Base-by-base conservation (phyloP, 2,329 filamentous ascomycete species). In the Paraphoma chrysanthemicola region DNA sequence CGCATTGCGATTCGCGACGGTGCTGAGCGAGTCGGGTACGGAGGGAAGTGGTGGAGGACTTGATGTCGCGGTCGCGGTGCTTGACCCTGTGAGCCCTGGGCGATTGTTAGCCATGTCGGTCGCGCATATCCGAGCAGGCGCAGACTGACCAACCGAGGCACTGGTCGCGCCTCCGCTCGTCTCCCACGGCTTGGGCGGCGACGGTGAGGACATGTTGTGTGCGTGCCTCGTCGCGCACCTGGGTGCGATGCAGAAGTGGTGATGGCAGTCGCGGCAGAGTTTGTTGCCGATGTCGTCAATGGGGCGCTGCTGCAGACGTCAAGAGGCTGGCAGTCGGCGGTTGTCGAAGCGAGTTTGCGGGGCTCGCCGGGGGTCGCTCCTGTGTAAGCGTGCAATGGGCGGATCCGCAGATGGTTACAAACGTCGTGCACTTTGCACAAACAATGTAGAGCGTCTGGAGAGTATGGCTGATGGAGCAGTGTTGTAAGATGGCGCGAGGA, bases 161-260 rank as follows among this genome's bases (percentile, higher is more conserved):
- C 73, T 75, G 39, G 74, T 77, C 55, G 78, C 82, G 60, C 86
- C 85, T 78, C 89, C 90, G 64, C 89, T 85, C 77, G 90, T 87
- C 81, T 99, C 95, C 95, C 95, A 99, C 45, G 95, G 95, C 81
- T 99, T 99, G 53, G 95, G 95, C 74, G 95, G 95, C 78, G 94
- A 97, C 63, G 82, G 81, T 64, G 83, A 80, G 70, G 85, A 83
- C 84, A 87, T 87, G 63, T 68, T 70, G 45, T 51, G 42, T 48
- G 44, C 59, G 52, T 65, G 50, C 59, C 57, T 54, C 58, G 58
- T 74, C 67, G 69, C 62, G 59, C 60, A 56, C 62, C 55, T 55
- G 63, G 62, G 61, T 62, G 58, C 67, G 64, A 54, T 38, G 16
- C 43, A 36, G 41, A 17, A n/a, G 14, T 56, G 17, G 30, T 29